Conservation (phyloP, 768 basidiomycete species). For the Leccinum rimulosum region DNA sequence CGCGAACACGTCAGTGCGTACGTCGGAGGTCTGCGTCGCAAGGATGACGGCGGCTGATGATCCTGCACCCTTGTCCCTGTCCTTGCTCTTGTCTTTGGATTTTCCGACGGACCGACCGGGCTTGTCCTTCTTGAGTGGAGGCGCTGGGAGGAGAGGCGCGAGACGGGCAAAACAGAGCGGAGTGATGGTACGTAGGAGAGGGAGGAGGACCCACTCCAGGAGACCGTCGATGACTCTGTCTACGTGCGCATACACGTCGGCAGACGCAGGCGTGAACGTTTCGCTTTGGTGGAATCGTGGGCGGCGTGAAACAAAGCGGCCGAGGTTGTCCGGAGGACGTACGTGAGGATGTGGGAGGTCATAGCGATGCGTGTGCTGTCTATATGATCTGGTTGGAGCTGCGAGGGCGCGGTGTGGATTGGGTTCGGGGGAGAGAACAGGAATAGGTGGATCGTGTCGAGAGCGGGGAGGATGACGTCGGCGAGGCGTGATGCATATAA, state of each 20-base stretch:
- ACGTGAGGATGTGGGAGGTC: conserved; percentile 23
- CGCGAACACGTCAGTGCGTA: not conserved
- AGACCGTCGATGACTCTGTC: conserved; percentile 19
- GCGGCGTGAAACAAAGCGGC: conserved; percentile 12
- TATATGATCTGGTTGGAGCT: conserved; percentile 9
- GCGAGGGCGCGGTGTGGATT: not conserved
- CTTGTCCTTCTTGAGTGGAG: conserved; percentile 7
- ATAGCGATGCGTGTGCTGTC: conserved; percentile 19
- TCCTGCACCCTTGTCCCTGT: too few species aligned
- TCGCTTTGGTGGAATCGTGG: conserved; percentile 12
- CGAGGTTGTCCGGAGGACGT: conserved; percentile 20
- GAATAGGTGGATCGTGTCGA: conserved; percentile 17
- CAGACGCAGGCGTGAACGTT: conserved; percentile 9
- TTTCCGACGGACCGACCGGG: not conserved
- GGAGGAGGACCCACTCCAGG: conserved; percentile 21
- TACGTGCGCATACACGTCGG: conserved; percentile 3
- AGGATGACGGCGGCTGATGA: not conserved
- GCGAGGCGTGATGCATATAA: conserved; percentile 12
- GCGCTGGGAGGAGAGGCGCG: conserved; percentile 5
- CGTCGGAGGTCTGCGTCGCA: conserved; percentile 8
- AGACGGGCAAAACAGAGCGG: conserved; percentile 24
- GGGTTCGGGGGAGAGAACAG: conserved; percentile 15
- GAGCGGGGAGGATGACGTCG: conserved; percentile 20
- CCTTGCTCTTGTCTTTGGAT: not conserved
- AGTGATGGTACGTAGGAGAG: conserved; percentile 18